These are phyloP conservation scores for Cyberlindnera mycetangii DNA, from an alignment of 805 yeast genomes.

Conservation along the genomic window DNA sequence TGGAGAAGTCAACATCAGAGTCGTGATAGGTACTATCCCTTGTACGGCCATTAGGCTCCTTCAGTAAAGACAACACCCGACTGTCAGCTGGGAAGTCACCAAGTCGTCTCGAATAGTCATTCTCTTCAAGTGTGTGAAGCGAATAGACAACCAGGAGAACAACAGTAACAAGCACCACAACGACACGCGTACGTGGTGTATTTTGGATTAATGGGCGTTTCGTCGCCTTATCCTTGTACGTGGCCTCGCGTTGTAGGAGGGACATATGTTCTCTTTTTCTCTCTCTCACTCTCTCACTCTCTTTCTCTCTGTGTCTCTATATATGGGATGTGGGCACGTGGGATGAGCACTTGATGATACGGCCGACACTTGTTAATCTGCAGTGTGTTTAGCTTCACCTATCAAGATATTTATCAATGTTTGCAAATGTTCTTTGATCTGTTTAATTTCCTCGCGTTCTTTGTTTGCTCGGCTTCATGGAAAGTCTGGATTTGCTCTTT, in stretches of 20 bases:
- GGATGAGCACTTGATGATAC: too few species aligned
- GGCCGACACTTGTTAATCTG: too few species aligned
- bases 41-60: not conserved
- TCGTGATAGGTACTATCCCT: conserved; percentile 4
- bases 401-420: too few species aligned
- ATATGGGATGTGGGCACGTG: too few species aligned
- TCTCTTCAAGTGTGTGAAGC: not conserved
- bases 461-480: too few species aligned
- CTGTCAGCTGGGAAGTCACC: not conserved
- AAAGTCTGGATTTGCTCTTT: too few species aligned
- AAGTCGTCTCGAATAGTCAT: not conserved
- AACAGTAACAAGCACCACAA: not conserved
- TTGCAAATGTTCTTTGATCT: too few species aligned
- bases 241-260: not conserved
- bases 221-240: conserved; percentile 11
- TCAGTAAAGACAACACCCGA: not conserved
- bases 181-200: conserved; percentile 2
- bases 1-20: conserved; percentile 13
- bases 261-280: too few species aligned
- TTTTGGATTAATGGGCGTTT: not conserved
- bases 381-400: too few species aligned
- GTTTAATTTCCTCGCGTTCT: too few species aligned
- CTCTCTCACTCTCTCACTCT: too few species aligned
- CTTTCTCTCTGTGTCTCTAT: too few species aligned
- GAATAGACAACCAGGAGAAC: conserved; percentile 7